Base-by-base conservation (phyloP, 2,329 filamentous ascomycete species). In the Periconia sp. region DNA sequence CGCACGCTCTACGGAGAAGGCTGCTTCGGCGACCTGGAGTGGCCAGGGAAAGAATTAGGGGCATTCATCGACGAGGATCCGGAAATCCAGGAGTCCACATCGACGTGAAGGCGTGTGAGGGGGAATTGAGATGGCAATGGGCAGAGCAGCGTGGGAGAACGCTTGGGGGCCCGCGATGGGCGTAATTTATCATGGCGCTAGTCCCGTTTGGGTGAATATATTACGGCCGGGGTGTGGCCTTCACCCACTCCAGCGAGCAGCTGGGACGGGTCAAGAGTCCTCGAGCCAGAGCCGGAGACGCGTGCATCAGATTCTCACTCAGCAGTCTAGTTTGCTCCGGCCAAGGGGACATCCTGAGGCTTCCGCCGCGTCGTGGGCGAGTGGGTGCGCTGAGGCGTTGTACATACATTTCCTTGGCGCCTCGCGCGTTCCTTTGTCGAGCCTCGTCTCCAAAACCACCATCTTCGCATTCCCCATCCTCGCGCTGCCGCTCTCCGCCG, bases 61-160 rank as follows among this genome's bases (percentile, higher is more conserved):
- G 65, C 66, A 70, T 70, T 70, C 66, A 70, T 69, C 52, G 63
- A 66, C 54, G 48, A 48, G 31, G 41, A 22, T 36, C 30, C 12
- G 31, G 12, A 15, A 21, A 24, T 11, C n/a, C n/a, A n/a, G n/a
- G n/a, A n/a, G n/a, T n/a, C n/a, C n/a, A n/a, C n/a, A n/a, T n/a
- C n/a, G n/a, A n/a, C n/a, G n/a, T n/a, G n/a, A n/a, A n/a, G n/a
- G n/a, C n/a, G n/a, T n/a, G n/a, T n/a, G n/a, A n/a, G n/a, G n/a
- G n/a, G n/a, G n/a, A n/a, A n/a, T n/a, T n/a, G n/a, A n/a, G n/a
- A n/a, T n/a, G n/a, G n/a, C n/a, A n/a, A n/a, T n/a, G n/a, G n/a
- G n/a, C n/a, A n/a, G n/a, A n/a, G n/a, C n/a, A n/a, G n/a, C n/a
- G n/a, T n/a, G n/a, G n/a, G n/a, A n/a, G n/a, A n/a, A n/a, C n/a